Conservation (phyloP, 2,329 filamentous ascomycete genomes). For the Monascus ruber region DNA sequence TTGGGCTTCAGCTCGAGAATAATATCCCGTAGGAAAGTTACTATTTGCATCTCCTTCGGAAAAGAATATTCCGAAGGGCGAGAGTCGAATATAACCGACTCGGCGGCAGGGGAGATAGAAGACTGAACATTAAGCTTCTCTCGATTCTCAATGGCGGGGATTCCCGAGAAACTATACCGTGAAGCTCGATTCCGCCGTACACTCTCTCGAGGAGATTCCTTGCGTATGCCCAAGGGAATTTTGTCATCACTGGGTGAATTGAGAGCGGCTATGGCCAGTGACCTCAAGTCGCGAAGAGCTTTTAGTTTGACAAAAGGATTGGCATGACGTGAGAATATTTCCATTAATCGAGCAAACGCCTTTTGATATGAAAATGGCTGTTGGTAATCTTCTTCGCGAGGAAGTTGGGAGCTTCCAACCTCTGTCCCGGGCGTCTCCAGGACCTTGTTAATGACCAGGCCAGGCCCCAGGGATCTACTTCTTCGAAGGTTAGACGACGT, state of each 20-base stretch:
- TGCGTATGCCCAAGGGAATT: constrained; percentile 2
- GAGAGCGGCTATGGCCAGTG: constrained; percentile 66
- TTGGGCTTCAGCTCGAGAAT: constrained; percentile 64
- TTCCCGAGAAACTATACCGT: constrained; percentile 23
- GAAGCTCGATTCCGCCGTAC: constrained; percentile 7
- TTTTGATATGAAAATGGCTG: constrained; percentile 62
- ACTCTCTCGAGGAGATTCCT: constrained; percentile 2
- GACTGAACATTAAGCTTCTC: constrained; percentile 10
- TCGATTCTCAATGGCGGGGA: constrained; percentile 4
- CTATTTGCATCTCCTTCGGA: constrained; percentile 52
- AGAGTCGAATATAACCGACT: constrained; percentile 21
- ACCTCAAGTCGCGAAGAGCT: constrained; percentile 70
- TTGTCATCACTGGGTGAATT: constrained; percentile 41
- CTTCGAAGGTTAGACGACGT: constrained; percentile 14
- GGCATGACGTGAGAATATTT: constrained; percentile 78
- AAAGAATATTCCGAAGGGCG: constrained; percentile 35
- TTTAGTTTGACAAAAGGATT: constrained; percentile 81
- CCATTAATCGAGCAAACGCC: constrained; percentile 67
- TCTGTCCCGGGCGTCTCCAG: not conserved
- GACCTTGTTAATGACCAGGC: constrained; percentile 3
- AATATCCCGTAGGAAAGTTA: constrained; percentile 54
- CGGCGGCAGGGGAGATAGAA: constrained; percentile 14
- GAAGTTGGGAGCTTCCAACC: not conserved
- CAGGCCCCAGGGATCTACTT: constrained; percentile 23
- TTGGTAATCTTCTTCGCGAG: constrained; percentile 28